Base-by-base conservation (phyloP, 2,329 filamentous ascomycete genomes). In the Trichoderma cornu-damae region DNA sequence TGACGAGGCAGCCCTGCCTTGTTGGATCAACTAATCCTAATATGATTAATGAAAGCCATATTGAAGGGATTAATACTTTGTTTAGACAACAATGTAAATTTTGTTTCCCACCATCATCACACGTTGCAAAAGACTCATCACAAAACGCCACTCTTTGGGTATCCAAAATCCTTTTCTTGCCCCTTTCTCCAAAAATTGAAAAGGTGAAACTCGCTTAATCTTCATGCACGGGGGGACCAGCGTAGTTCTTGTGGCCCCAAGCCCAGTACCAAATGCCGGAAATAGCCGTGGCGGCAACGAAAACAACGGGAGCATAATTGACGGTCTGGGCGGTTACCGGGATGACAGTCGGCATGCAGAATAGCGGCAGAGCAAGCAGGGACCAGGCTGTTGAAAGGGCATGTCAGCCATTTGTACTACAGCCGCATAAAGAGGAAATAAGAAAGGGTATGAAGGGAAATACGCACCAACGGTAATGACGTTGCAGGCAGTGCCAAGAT, bases 221-320 rank as follows among this genome's bases (percentile, higher is more conserved):
- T 56, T 72, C 72, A 57, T 75, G 67, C 37, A 75, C 77, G n/a
- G 79, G 82, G 1, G 83, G 85, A 14, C 85, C 85, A 44, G 76
- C 75, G 71, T 88, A 88, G 71, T 89, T 82, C 72, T 83, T 81
- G 71, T 82, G 80, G 32, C 87, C 87, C 84, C 85, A 88, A 51
- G 78, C 77, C 63, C 83, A 74, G 73, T 90, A 90, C 86, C 86
- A 90, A 6, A 73, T 69, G 8, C 76, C 78, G 1, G 87, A 82
- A 58, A 89, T 78, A 37, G 75, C 48, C 55, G 81, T 79, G 61
- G 88, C 86, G 4, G 77, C 84, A 24, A 86, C 80, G 63, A 90
- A 89, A n/a, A 90, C 87, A 32, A 85, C 87, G 12, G 84, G 84
- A 1, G 86, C 87, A 70, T 89, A 90, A 77, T 90, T 90, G 77